Evolutionary conservation across 164 flowering plant genomes (phyloP), one percentile per base, ranked within the genome.

Genomic region (Macadamia integrifolia): DNA sequence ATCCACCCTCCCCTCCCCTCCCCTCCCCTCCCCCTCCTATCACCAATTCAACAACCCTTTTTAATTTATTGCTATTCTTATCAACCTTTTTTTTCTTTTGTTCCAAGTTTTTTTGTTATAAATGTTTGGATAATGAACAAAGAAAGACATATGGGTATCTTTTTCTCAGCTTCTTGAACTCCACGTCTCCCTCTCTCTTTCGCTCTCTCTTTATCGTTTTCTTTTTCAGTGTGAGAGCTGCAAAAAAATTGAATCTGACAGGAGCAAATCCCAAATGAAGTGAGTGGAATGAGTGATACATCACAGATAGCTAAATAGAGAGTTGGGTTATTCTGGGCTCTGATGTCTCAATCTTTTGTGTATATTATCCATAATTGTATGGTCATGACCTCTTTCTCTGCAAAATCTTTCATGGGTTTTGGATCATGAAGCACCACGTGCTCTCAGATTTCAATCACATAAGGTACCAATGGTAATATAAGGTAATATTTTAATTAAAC

Each of bases 351-450:
- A 35, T 8, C 64, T 56, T 23, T 61, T 29, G 8, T 61, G 59
- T 71, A 58, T 64, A 72, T 63, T 66, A 49, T 49, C 64, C 43
- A 66, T 62, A 64, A 73, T 61, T 66, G 60, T 52, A 55, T 52
- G 46, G 3, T 42, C 59, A 28, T 65, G 62, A 59, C 43, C 68
- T 76, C 71, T 77, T 61, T 75, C 66, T 80, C 76, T 72, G 30
- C 50, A 66, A 67, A 71, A 70, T 70, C 74, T 67, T 61, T 69
- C 68, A 68, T 67, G 73, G 71, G 74, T 57, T 79, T 74, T 66
- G 62, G 58, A 74, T 69, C 77, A 70, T 80, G 78, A 81, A 82
- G 75, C 72, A 77, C 68, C 91, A 88, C 91, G 90, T 84, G 91
- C 74, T 68, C 67, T 65, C 81, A 57, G 77, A 81, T 84, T 79